Percentiles rank a stretch among this genome's conserved stretches.
These are phyloP conservation scores for Tolypocladium cylindrosporum DNA, from an alignment of 2,329 filamentous ascomycete species.

Conservation along the genomic window DNA sequence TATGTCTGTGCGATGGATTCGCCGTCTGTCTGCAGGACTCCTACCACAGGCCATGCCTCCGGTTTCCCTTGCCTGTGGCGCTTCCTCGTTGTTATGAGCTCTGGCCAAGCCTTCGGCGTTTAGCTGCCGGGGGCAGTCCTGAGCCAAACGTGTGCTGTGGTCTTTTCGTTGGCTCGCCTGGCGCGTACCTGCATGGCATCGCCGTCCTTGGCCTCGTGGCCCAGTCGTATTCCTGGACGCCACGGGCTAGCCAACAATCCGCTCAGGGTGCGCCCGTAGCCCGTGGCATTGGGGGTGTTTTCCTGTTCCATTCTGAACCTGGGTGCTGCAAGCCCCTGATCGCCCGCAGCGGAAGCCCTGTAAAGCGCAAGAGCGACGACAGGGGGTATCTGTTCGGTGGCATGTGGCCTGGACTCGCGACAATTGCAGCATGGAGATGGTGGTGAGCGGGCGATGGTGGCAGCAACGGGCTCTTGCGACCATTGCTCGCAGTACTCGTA, in stretches of 20 bases:
- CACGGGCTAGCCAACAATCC: neutral
- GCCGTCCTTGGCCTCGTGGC: neutral
- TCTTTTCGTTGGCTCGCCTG: neutral
- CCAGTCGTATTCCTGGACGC: neutral
- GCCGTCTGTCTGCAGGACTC: neutral
- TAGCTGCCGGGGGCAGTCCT: neutral
- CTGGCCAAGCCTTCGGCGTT: neutral
- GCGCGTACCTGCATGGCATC: neutral
- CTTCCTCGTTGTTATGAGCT: neutral
- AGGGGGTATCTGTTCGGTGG: neutral
- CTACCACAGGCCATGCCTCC: neutral
- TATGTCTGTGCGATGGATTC: neutral
- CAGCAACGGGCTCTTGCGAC: neutral
- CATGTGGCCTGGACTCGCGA: neutral
- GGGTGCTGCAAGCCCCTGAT: slow-evolving; percentile 4
- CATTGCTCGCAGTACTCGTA: neutral
- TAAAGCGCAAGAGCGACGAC: neutral
- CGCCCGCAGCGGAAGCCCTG: neutral
- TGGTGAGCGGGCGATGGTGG: neutral
- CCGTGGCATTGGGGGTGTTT: neutral
- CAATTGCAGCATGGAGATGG: neutral
- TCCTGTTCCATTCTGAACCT: neutral
- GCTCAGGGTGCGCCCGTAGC: neutral
- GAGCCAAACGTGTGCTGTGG: neutral
- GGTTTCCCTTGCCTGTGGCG: neutral